phyloP scores from a whole-genome alignment of 2,329 filamentous ascomycete species.

The Penicillium sp. region DNA sequence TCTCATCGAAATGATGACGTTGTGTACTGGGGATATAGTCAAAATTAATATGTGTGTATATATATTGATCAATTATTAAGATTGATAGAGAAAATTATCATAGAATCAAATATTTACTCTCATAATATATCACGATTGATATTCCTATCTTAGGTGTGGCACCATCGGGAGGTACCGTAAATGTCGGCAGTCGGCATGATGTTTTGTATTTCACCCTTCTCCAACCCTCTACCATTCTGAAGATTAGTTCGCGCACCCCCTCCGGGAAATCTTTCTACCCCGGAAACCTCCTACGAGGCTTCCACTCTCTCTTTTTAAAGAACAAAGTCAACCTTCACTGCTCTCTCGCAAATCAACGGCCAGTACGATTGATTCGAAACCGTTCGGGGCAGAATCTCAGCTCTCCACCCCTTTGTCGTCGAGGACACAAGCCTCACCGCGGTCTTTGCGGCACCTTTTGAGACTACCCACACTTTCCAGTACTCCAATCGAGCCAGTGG shows the following conservation, averaged over 20 bases:
- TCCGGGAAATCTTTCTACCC: background rate
- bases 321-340: background rate
- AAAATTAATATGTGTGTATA: too few species aligned
- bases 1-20: background rate
- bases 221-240: background rate
- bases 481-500: background rate
- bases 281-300: too few species aligned
- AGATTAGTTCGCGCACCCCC: background rate
- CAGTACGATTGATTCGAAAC: background rate
- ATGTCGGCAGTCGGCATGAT: slow-evolving; percentile 21
- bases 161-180: slow-evolving; percentile 25
- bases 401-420: background rate
- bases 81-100: background rate
- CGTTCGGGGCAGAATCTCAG: background rate
- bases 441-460: background rate
- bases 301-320: background rate
- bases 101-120: background rate
- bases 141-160: background rate
- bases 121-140: too few species aligned
- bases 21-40: background rate
- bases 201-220: slow-evolving; percentile 10
- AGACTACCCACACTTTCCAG: background rate
- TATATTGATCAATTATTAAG: too few species aligned
- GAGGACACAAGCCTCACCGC: background rate
- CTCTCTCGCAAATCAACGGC: background rate